Evolutionary conservation across 177 flowering plant genomes (phyloP).

Genomic region (Telopea speciosissima): DNA sequence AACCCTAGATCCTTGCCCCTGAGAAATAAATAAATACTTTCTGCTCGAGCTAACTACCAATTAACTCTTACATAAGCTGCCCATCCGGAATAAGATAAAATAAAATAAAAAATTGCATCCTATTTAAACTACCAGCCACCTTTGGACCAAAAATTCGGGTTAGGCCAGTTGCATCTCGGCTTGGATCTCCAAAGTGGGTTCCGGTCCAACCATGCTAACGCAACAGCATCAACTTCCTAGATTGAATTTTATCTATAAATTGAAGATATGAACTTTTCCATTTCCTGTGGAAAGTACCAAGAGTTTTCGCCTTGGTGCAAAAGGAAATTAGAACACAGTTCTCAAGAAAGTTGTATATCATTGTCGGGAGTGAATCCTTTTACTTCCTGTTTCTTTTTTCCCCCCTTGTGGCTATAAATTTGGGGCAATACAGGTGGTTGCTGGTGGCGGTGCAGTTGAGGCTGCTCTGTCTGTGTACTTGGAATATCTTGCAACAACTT

Average conservation of each 20-base stretch:
- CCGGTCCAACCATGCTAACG: too few relatives aligned
- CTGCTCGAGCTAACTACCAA: too few relatives aligned
- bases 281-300: background rate
- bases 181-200: too few relatives aligned
- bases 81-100: too few relatives aligned
- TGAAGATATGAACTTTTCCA: background rate
- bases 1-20: too few relatives aligned
- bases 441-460: conserved; percentile 97
- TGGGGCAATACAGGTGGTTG: conserved; percentile 49
- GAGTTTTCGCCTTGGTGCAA: background rate
- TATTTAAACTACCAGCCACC: too few relatives aligned
- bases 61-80: too few relatives aligned
- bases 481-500: conserved; percentile 88
- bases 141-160: too few relatives aligned
- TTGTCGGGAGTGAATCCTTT: background rate
- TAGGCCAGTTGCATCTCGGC: too few relatives aligned
- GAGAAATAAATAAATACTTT: too few relatives aligned
- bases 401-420: background rate
- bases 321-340: background rate
- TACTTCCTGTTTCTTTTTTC: background rate
- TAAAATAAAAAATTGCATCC: too few relatives aligned
- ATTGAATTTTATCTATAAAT: background rate
- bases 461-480: conserved; percentile 88
- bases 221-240: too few relatives aligned
- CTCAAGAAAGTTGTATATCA: background rate